These are phyloP conservation scores for Gracilaria vermiculophylla DNA, from an alignment of 23 red algal genomes.

Conservation along the genomic window DNA sequence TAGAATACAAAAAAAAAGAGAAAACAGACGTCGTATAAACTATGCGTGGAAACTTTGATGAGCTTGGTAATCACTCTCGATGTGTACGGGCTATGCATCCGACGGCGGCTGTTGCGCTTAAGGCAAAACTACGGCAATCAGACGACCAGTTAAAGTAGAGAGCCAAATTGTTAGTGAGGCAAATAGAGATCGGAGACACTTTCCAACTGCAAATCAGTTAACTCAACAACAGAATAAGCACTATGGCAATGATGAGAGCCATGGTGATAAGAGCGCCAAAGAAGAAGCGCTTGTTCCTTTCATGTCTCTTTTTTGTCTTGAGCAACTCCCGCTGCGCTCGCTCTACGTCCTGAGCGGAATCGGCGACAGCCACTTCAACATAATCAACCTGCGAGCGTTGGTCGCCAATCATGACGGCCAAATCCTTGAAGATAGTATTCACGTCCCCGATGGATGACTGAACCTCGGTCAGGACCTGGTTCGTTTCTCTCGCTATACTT, in stretches of 20 bases:
- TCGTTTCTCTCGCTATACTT: conserved; percentile 26
- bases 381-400: conserved; percentile 62
- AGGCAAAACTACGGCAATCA: background rate
- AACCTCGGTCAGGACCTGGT: conserved; percentile 43
- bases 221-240: conserved; percentile 43
- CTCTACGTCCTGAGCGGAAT: conserved; percentile 7
- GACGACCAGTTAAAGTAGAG: background rate
- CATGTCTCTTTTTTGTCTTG: conserved; percentile 26
- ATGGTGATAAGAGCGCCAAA: conserved; percentile 38
- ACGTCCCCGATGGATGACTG: conserved; percentile 43
- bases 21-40: background rate
- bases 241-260: conserved; percentile 39
- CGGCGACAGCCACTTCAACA: conserved; percentile 48
- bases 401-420: conserved; percentile 74
- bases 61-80: background rate
- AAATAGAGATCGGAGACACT: background rate
- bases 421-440: conserved; percentile 68
- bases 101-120: background rate
- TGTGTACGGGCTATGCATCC: background rate
- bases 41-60: background rate
- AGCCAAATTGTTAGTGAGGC: background rate
- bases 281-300: conserved; percentile 45
- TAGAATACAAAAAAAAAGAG: background rate
- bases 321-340: conserved; percentile 24
- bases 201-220: background rate